Evolutionary conservation across 2,329 filamentous ascomycete genomes (phyloP).

Genomic region (Mycosphaerella sp.): DNA sequence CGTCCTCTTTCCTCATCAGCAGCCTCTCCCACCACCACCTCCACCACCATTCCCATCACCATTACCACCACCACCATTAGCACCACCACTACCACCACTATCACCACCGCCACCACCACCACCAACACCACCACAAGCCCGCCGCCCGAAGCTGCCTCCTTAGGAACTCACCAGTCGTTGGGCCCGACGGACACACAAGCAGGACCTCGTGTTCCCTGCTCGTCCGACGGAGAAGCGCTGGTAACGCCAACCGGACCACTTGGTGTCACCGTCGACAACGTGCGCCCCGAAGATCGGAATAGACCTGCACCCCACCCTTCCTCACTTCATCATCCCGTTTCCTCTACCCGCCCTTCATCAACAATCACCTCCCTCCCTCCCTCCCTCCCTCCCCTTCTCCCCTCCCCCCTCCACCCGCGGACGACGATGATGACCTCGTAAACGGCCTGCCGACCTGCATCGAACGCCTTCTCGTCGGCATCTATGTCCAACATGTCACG

Average conservation of each 20-base stretch:
- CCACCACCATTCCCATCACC: too few species aligned
- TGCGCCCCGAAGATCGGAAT: constrained; percentile 14
- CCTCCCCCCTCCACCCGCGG: not conserved
- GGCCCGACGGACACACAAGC: not conserved
- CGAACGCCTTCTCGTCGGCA: constrained; percentile 18
- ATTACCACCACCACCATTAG: too few species aligned
- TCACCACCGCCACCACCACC: too few species aligned
- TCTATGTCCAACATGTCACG: constrained; percentile 17
- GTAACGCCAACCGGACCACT: constrained; percentile 9
- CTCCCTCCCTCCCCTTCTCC: constrained; percentile 12
- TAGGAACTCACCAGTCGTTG: constrained; percentile 5
- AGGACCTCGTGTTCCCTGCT: constrained; percentile 11
- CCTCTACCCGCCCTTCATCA: constrained; percentile 12
- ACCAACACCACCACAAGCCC: constrained; percentile 2
- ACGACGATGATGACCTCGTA: constrained; percentile 14
- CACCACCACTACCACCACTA: too few species aligned
- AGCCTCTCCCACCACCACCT: not conserved
- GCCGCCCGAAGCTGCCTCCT: too few species aligned
- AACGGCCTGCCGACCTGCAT: constrained; percentile 13
- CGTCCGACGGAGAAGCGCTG: constrained; percentile 6
- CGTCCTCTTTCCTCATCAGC: constrained; percentile 6
- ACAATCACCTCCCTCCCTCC: constrained; percentile 16
- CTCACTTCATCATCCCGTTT: constrained; percentile 7
- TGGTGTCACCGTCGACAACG: constrained; percentile 22
- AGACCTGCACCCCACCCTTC: constrained; percentile 18